Evolutionary conservation across 2,329 filamentous ascomycete species (phyloP).

Genomic region (Aspergillus sp.): DNA sequence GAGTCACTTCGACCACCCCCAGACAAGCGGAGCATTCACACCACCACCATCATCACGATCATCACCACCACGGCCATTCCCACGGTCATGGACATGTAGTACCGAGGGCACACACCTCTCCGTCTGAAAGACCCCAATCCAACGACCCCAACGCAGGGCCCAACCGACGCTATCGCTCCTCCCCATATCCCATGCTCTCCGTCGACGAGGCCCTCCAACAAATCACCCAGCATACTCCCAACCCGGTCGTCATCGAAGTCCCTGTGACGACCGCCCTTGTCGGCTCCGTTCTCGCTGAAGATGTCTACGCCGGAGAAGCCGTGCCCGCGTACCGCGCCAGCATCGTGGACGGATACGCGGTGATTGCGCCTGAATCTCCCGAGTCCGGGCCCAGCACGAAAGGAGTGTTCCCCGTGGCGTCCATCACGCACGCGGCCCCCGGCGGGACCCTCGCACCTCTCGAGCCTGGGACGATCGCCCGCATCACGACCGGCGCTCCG

Average conservation of each 20-base stretch:
- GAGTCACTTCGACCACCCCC: constrained; percentile 45
- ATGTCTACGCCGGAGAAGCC: constrained; percentile 74
- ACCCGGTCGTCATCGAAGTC: constrained; percentile 55
- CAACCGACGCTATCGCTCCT: constrained; percentile 73
- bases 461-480: constrained; percentile 72
- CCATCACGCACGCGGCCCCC: constrained; percentile 81
- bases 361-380: constrained; percentile 57
- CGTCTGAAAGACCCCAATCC: constrained; percentile 56
- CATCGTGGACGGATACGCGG: constrained; percentile 94
- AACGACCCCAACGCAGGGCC: constrained; percentile 61
- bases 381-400: constrained; percentile 61
- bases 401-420: constrained; percentile 81
- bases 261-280: constrained; percentile 67
- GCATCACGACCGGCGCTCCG: constrained; percentile 93
- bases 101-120: constrained; percentile 72
- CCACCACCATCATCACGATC: constrained; percentile 38
- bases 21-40: constrained; percentile 24
- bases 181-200: constrained; percentile 87
- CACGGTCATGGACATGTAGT: constrained; percentile 63
- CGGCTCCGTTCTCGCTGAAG: constrained; percentile 76
- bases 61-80: constrained; percentile 55
- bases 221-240: constrained; percentile 72
- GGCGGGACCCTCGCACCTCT: constrained; percentile 62
- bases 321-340: constrained; percentile 94
- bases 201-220: constrained; percentile 76